Evolutionary conservation across 371 early-diverging fungal species (phyloP), one percentile per base, ranked within the genome.

Genomic region (Mucor indicus): DNA sequence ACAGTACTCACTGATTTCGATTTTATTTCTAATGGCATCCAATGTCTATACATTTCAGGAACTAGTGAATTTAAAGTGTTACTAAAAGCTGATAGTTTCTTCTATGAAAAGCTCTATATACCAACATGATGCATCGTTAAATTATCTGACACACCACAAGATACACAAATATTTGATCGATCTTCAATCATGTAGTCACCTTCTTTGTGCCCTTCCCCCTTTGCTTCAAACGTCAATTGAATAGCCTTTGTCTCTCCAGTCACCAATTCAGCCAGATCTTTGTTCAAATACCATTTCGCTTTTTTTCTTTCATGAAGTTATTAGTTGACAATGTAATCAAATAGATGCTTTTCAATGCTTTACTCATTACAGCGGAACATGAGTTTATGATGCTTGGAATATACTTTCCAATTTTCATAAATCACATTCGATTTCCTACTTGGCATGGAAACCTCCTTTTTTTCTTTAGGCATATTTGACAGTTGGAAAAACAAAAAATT

Each of bases 61-160:
- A 82, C 75, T 69, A 47, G 2, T n/a, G 20, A 3, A 42, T 12
- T 13, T 24, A 11, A 11, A 20, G 40, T 10, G n/a, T 25, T 31
- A 7, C 23, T 33, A 4, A 21, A 1, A 16, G 31, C 36, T 35
- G 46, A 23, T n/a, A n/a, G n/a, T 11, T 38, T 12, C 21, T 11
- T 16, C n/a, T 11, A 23, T 38, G 15, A 6, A 30, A 20, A 11
- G n/a, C 5, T 5, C 5, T 33, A 32, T 48, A n/a, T 61, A 64
- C 72, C 79, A 2, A 82, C 71, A 25, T 82, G 83, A 56, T 82
- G 83, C 43, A 76, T 46, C 0, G 83, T 80, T 21, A 82, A 45
- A 0, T 50, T 21, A 0, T 58, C 38, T 0, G 40, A 0, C 0
- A 53, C 35, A 10, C 64, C 76, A 48, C 83, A 82, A 2, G 68